These are phyloP conservation scores for Mycena galopus DNA, from an alignment of 768 basidiomycete genomes.

Conservation along the genomic window DNA sequence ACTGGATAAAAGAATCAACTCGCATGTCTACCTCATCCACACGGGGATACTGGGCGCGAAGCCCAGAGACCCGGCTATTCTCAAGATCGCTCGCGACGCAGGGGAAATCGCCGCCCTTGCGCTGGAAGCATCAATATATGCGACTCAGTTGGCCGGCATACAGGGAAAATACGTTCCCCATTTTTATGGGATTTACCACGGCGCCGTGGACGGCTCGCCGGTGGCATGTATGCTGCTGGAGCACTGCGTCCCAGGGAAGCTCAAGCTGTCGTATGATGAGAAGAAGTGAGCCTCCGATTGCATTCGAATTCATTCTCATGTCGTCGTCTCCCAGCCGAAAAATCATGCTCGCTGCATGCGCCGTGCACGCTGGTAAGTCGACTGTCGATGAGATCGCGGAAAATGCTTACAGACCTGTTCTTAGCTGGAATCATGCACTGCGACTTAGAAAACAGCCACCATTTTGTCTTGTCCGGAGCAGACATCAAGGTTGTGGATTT, in stretches of 20 bases:
- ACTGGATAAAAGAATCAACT: neutral
- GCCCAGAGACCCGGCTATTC: neutral
- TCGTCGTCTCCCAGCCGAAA: conserved; percentile 15
- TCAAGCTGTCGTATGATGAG: neutral
- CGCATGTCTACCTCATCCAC: conserved; percentile 1
- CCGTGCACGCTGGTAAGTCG: conserved; percentile 25
- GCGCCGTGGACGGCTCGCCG: neutral
- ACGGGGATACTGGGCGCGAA: neutral
- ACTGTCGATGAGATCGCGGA: neutral
- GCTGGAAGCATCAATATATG: conserved; percentile 24
- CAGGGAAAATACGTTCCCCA: conserved; percentile 22
- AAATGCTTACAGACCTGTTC: neutral
- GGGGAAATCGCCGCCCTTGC: conserved; percentile 21
- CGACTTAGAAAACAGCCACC: conserved; percentile 9
- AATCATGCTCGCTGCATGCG: conserved; percentile 32
- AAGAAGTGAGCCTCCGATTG: conserved; percentile 2
- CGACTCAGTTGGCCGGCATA: conserved; percentile 1
- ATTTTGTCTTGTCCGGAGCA: conserved; percentile 22
- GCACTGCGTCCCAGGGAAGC: neutral
- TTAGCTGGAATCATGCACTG: conserved; percentile 24
- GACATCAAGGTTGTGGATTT: conserved; percentile 32
- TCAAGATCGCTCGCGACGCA: conserved; percentile 21
- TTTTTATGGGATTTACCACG: conserved; percentile 28
- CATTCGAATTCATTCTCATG: neutral
- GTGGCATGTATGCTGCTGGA: conserved; percentile 33